phyloP scores from a whole-genome alignment of 192 early-diverging fungal species.

The Backusella psychrophila region DNA sequence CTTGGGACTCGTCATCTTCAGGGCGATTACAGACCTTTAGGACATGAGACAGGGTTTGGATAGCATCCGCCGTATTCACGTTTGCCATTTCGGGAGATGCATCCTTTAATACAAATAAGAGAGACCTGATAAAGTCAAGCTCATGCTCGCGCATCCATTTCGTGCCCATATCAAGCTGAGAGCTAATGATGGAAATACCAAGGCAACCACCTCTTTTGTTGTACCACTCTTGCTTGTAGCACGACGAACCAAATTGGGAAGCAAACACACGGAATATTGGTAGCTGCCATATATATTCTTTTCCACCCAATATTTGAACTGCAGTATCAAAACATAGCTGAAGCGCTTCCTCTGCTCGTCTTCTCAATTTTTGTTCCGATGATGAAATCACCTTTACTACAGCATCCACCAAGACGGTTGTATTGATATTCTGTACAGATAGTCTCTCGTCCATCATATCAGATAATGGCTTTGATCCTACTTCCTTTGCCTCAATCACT shows the following conservation, averaged over 20 bases:
- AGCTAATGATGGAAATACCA: conserved; percentile 83
- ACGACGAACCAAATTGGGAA: conserved; percentile 83
- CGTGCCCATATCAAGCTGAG: conserved; percentile 79
- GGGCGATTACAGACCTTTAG: conserved; percentile 66
- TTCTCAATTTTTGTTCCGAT: conserved; percentile 55
- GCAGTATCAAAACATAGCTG: conserved; percentile 61
- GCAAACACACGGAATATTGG: conserved; percentile 79
- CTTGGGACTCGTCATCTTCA: conserved; percentile 50
- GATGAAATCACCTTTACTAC: conserved; percentile 78
- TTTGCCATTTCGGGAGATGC: conserved; percentile 73
- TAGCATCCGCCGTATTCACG: conserved; percentile 71
- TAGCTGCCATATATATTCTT: conserved; percentile 59
- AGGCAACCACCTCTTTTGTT: conserved; percentile 87
- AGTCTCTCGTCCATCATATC: conserved; percentile 50
- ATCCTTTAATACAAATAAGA: conserved; percentile 96
- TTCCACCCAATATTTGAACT: conserved; percentile 51
- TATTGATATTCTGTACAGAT: conserved; percentile 49
- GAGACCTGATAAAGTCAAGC: conserved; percentile 88
- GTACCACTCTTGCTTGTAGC: conserved; percentile 87
- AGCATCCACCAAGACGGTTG: conserved; percentile 74
- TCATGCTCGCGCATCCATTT: conserved; percentile 94
- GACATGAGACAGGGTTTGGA: conserved; percentile 68
- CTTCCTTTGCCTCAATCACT: conserved; percentile 52
- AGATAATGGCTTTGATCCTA: conserved; percentile 39
- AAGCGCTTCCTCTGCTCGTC: conserved; percentile 67